phyloP scores from a whole-genome alignment of 192 early-diverging fungal species.

The Rhizophagus sp. region DNA sequence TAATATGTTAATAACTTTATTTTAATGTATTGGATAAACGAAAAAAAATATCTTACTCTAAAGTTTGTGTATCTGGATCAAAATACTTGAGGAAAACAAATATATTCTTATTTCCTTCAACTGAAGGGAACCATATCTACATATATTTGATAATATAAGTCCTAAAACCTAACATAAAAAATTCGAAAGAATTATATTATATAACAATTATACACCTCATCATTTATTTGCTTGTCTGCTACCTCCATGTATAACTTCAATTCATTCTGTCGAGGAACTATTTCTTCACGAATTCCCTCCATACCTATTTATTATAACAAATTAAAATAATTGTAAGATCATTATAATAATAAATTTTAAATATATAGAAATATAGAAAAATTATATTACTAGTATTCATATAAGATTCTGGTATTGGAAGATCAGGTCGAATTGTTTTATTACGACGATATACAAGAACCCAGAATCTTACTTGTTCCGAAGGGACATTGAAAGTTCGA shows the following conservation, averaged over 20 bases:
- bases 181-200: too few species aligned
- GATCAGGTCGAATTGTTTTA: constrained; percentile 85
- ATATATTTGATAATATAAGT: too few species aligned
- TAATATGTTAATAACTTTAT: too few species aligned
- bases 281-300: constrained; percentile 39
- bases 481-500: constrained; percentile 42
- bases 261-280: constrained; percentile 35
- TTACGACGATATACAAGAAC: constrained; percentile 86
- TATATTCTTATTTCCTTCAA: constrained; percentile 33
- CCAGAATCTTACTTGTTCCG: constrained; percentile 79
- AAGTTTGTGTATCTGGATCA: constrained; percentile 57
- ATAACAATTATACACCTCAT: constrained; percentile 24
- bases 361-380: background rate
- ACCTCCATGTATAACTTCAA: constrained; percentile 44
- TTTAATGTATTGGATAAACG: too few species aligned
- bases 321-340: background rate
- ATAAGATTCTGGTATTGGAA: constrained; percentile 57
- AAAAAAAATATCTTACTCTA: constrained; percentile 53
- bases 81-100: constrained; percentile 89
- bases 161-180: too few species aligned
- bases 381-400: constrained; percentile 43
- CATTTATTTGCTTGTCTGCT: constrained; percentile 34
- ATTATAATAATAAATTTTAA: background rate
- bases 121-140: constrained; percentile 8
- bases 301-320: constrained; percentile 32